A percentile compares a stretch with the other conserved stretches of the same genome.
Evolutionary conservation across 148 eudicot genomes (phyloP).

Genomic region (Selenicereus undatus): DNA sequence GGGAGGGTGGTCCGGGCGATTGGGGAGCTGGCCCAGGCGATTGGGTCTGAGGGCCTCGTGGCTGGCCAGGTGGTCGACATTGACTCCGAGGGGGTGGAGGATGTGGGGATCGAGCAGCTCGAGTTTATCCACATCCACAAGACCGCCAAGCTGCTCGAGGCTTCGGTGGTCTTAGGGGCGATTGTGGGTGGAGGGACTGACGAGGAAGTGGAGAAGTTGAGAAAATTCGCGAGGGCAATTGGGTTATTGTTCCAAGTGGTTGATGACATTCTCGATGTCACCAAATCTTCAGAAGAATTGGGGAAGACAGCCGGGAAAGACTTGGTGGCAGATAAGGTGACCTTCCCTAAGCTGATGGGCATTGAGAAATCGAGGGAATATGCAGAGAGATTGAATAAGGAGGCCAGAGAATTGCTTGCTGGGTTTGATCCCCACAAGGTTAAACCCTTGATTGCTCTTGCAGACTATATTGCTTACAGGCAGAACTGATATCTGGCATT

Average conservation of each 20-base stretch:
- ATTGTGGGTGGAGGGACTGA: constrained; percentile 55
- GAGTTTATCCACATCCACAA: constrained; percentile 63
- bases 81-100: constrained; percentile 33
- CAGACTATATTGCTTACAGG: constrained; percentile 64
- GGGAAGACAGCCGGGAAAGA: constrained; percentile 81
- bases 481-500: constrained; percentile 39
- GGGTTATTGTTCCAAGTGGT: constrained; percentile 74
- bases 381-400: constrained; percentile 48
- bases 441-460: constrained; percentile 58
- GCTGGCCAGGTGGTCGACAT: constrained; percentile 73
- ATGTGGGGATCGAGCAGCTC: constrained; percentile 44
- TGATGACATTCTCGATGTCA: constrained; percentile 71
- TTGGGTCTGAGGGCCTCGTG: constrained; percentile 58
- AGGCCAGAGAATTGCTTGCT: constrained; percentile 46
- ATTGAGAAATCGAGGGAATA: constrained; percentile 58
- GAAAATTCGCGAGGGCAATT: constrained; percentile 55
- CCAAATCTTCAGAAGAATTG: constrained; percentile 56
- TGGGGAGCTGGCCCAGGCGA: constrained; percentile 46
- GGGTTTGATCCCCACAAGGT: constrained; percentile 53
- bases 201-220: constrained; percentile 49
- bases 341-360: constrained; percentile 65
- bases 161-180: constrained; percentile 58
- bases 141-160: constrained; percentile 62
- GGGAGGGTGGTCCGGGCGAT: constrained; percentile 35
- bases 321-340: constrained; percentile 59